These are phyloP conservation scores for Schizosaccharomyces octosporus DNA, from an alignment of 805 yeast species.

Conservation along the genomic window DNA sequence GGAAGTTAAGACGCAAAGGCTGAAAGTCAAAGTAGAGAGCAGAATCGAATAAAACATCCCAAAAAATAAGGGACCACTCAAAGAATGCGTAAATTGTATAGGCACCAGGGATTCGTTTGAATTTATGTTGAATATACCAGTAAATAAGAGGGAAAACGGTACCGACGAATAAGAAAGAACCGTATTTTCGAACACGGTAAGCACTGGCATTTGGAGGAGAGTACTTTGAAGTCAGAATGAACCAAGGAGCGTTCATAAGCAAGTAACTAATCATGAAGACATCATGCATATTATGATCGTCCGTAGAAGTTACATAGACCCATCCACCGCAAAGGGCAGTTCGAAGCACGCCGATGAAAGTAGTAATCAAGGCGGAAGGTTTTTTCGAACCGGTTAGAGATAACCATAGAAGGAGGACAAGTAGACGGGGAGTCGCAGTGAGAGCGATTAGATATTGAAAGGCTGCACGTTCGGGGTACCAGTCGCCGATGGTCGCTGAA, in stretches of 20 bases:
- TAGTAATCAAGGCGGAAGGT: conserved; percentile 16
- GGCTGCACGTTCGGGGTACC: conserved; percentile 84
- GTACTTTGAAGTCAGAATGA: conserved; percentile 29
- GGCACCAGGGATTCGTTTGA: conserved; percentile 72
- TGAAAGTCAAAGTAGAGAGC: conserved; percentile 24
- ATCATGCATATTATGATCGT: conserved; percentile 90
- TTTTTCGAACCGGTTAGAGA: conserved; percentile 9
- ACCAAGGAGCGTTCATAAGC: conserved; percentile 80
- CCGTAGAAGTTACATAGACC: conserved; percentile 92
- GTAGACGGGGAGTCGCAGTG: conserved; percentile 30
- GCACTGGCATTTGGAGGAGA: conserved; percentile 25
- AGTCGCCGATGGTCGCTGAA: conserved; percentile 86
- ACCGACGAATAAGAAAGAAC: conserved; percentile 38
- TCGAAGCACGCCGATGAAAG: conserved; percentile 47
- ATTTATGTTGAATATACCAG: conserved; percentile 80
- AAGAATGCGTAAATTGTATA: conserved; percentile 83
- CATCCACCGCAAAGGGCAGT: conserved; percentile 95
- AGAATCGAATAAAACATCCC: conserved; percentile 69
- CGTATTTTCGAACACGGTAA: conserved; percentile 26
- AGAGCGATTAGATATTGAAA: conserved; percentile 80
- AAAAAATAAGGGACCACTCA: conserved; percentile 72
- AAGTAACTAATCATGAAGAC: conserved; percentile 83
- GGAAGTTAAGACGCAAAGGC: background rate
- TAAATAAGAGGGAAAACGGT: conserved; percentile 60
- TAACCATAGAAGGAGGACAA: conserved; percentile 6